Base-by-base conservation (phyloP, 768 basidiomycete genomes). In the Phylloporus sp. region DNA sequence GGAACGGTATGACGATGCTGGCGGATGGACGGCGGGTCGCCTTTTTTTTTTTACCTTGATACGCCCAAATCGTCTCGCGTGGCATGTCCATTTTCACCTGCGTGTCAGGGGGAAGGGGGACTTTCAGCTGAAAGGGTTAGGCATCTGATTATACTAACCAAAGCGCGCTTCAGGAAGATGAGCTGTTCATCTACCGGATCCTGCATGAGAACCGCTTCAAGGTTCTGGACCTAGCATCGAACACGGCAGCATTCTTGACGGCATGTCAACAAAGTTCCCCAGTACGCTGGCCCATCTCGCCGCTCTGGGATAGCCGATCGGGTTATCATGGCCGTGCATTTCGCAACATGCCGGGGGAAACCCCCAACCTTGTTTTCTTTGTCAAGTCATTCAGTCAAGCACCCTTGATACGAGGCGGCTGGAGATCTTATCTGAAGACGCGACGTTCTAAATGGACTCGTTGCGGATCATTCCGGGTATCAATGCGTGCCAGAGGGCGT, bases 401-500 rank as follows among this genome's bases (percentile, higher is more conserved):
- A 52, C 55, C 56, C 53, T 51, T 42, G 39, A 53, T 53, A 51
- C 20, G 43, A 60, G 49, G 55, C 24, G 44, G 38, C 22, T 33
- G 29, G 39, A 49, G 44, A 60, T 55, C 48, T 57, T 46, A 46
- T 60, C 54, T 56, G 36, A 57, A 49, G 31, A 56, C 28, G 52
- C 26, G 32, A 32, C n/a, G 35, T 42, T 53, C 50, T 55, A 49
- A 60, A 57, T 41, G 38, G 48, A 39, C 44, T 35, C 35, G 9
- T n/a, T 41, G 46, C 59, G 61, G 61, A 62, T 64, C 61, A 61
- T 56, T 38, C 61, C 61, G 61, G 51, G 51, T 23, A 47, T 53
- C 53, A 52, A 49, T 36, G n/a, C 22, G 5, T 39, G 32, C 49
- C 20, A 34, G 17, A 21, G 33, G 44, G 61, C 54, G 54, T 28